Evolutionary conservation across 345 rosid genomes (phyloP).

Genomic region (Syzygium oleosum): DNA sequence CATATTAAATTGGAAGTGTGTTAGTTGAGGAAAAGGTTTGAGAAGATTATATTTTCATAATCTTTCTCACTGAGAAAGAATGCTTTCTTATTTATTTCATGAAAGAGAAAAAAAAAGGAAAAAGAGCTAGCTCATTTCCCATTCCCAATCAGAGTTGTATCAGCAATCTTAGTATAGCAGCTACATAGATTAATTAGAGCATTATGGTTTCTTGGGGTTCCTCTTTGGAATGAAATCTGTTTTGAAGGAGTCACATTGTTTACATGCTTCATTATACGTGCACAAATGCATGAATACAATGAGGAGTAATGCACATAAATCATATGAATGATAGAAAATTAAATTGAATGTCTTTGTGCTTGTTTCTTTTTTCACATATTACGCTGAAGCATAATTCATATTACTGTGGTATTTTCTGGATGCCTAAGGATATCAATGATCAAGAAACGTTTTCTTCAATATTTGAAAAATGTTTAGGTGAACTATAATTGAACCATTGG

Average conservation of each 20-base stretch:
- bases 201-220: neutral
- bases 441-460: neutral
- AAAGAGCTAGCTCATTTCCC: neutral
- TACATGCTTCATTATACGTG: neutral
- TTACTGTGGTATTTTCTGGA: neutral
- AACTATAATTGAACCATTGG: neutral
- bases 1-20: neutral
- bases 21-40: neutral
- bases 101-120: neutral
- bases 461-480: neutral
- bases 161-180: neutral
- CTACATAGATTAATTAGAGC: neutral
- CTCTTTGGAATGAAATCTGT: neutral
- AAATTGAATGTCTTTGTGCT: neutral
- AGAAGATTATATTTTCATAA: neutral
- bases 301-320: neutral
- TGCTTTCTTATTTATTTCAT: neutral
- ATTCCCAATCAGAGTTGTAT: neutral
- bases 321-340: neutral
- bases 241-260: neutral
- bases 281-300: neutral
- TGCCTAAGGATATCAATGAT: neutral
- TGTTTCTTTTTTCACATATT: neutral
- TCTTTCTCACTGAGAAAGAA: neutral
- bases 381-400: neutral